Evolutionary conservation across 2,329 filamentous ascomycete species (phyloP), one percentile per base, ranked within the genome.

Genomic region (Emericellopsis cladophorae): DNA sequence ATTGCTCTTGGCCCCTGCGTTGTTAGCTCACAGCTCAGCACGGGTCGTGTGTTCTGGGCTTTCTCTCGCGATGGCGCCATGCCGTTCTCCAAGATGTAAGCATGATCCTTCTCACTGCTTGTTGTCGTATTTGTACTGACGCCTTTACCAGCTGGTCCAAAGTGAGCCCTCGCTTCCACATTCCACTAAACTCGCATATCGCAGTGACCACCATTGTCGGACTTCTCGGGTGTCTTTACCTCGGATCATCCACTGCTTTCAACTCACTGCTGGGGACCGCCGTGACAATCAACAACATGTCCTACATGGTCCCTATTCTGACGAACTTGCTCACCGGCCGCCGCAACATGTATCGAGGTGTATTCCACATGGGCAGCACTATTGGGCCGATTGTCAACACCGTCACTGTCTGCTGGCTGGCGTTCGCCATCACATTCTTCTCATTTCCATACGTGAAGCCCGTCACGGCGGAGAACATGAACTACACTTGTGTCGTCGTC

Each of bases 401-500:
- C 3, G 48, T 64, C 15, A 57, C 60, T 1, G 50, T 63, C 7
- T 44, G 50, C 36, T 65, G 60, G 60, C 51, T 64, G 7, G 42
- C 51, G 1, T 65, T 67, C 37, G 61, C 61, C 5, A 60, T 66
- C 22, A 52, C 66, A 1, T 65, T 67, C 49, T 66, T 65, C 50
- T 63, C 58, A 1, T 66, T 67, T 47, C 65, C 64, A 0, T 66
- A 63, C 40, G 49, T 55, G 33, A 58, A 54, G 51, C 63, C 63
- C 0, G 61, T 64, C 8, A 50, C 48, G 26, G 49, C 48, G 2
- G 44, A 46, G 22, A 68, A 66, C 42, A 69, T 70, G 66, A 69
- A 68, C 43, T 68, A 69, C 45, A 68, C 66, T 2, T 68, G 66
- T 37, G 62, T 66, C 0, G 62, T 65, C 11, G 60, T 68, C 5